Evolutionary conservation across 305 asterid species (phyloP).

Genomic region (Fraxinus xanthoxyloides): DNA sequence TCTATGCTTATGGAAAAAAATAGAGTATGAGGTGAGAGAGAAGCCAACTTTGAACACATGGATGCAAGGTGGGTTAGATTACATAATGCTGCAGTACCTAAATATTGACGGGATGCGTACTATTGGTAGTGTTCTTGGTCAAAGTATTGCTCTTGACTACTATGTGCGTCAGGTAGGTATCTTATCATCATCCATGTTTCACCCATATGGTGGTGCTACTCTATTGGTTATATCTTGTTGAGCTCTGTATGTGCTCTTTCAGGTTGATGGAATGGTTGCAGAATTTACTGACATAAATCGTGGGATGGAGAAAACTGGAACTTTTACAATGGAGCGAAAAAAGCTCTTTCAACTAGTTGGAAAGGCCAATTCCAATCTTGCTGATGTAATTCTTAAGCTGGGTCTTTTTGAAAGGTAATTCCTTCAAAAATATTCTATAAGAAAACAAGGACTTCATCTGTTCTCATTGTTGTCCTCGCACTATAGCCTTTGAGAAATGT

Average conservation of each 20-base stretch:
- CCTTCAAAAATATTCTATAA: not conserved
- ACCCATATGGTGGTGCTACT: slow-evolving; percentile 7
- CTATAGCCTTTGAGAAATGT: not conserved
- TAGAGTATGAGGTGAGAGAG: slow-evolving; percentile 88
- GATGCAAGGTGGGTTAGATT: slow-evolving; percentile 95
- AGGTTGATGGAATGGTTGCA: slow-evolving; percentile 51
- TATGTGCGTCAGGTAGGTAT: slow-evolving; percentile 85
- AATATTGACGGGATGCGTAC: slow-evolving; percentile 83
- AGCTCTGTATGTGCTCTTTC: slow-evolving; percentile 11
- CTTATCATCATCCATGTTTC: not conserved
- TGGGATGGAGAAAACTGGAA: not conserved
- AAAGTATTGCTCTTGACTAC: slow-evolving; percentile 95
- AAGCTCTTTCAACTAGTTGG: slow-evolving; percentile 2
- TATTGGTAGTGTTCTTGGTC: slow-evolving; percentile 96
- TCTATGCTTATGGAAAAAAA: slow-evolving; percentile 20
- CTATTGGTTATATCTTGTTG: not conserved
- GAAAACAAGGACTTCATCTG: not conserved
- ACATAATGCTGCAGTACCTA: slow-evolving; percentile 75
- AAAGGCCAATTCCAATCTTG: not conserved
- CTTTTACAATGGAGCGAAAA: not conserved
- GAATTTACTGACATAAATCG: not conserved
- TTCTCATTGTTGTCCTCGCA: not conserved
- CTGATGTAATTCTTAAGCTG: not conserved
- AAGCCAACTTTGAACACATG: slow-evolving; percentile 64
- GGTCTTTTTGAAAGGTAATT: not conserved